A percentile compares a stretch with the other conserved stretches of the same genome.
Conservation (phyloP, 768 basidiomycete species). For the Paxillus ammoniavirescens region DNA sequence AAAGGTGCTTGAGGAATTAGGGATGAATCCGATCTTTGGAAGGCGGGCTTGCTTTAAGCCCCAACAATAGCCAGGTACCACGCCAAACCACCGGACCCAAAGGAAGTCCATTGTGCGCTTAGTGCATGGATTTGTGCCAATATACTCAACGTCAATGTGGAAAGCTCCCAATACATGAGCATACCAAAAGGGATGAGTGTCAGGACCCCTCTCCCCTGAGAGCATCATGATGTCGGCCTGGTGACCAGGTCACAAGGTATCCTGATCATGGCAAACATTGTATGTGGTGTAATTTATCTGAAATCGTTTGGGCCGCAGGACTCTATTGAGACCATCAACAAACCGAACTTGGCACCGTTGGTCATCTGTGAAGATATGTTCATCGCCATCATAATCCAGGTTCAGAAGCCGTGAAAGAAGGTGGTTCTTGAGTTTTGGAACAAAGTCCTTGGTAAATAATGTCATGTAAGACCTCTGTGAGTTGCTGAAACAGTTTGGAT, state of each 20-base stretch:
- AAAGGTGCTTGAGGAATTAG: conserved; percentile 21
- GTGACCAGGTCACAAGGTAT: conserved; percentile 14
- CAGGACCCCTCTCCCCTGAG: conserved; percentile 1
- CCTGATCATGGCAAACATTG: conserved; percentile 23
- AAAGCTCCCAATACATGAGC: conserved; percentile 28
- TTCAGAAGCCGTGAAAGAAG: conserved; percentile 8
- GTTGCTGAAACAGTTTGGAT: background rate
- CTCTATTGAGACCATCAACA: conserved; percentile 11
- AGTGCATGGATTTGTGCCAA: background rate
- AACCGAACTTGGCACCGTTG: conserved; percentile 15
- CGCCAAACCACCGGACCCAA: conserved; percentile 35
- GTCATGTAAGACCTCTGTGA: too few relatives aligned
- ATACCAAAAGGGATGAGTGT: conserved; percentile 33
- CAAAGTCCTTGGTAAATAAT: conserved; percentile 10
- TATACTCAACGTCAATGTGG: conserved; percentile 23
- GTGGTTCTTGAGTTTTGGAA: conserved; percentile 13
- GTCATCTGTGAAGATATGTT: conserved; percentile 3
- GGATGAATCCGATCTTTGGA: conserved; percentile 21
- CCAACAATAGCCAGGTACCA: conserved; percentile 4
- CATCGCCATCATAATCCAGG: conserved; percentile 2
- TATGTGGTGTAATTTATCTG: conserved; percentile 34
- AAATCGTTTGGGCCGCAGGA: conserved; percentile 11
- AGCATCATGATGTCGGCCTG: conserved; percentile 25
- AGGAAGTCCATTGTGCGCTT: conserved; percentile 20
- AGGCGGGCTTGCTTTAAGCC: conserved; percentile 9